phyloP scores from a whole-genome alignment of 2,329 filamentous ascomycete genomes.

The Clarireedia paspali region DNA sequence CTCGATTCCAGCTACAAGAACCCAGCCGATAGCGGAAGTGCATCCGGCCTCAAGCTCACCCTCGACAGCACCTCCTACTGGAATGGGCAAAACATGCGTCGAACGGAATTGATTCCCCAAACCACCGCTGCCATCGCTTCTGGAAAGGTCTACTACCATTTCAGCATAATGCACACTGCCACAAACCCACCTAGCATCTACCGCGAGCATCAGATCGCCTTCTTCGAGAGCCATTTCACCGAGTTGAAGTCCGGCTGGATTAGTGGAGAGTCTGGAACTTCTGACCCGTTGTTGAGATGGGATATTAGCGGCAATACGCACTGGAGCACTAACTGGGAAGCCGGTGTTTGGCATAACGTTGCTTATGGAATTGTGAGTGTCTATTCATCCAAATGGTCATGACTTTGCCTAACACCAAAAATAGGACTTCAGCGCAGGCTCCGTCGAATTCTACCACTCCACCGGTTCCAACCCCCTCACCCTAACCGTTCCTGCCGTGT shows the following conservation, averaged over 20 bases:
- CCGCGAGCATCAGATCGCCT: slow-evolving; percentile 59
- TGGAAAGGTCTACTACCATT: slow-evolving; percentile 67
- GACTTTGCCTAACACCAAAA: slow-evolving; percentile 4
- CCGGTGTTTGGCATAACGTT: slow-evolving; percentile 54
- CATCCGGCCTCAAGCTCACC: slow-evolving; percentile 61
- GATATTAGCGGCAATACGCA: slow-evolving; percentile 51
- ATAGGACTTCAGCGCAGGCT: slow-evolving; percentile 50
- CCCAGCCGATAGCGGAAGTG: slow-evolving; percentile 47
- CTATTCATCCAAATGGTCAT: neutral
- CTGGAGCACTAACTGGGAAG: slow-evolving; percentile 54
- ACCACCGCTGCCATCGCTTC: slow-evolving; percentile 55
- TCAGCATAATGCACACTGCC: slow-evolving; percentile 52
- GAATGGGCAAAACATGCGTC: slow-evolving; percentile 66
- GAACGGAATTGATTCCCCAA: slow-evolving; percentile 67
- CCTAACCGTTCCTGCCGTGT: slow-evolving; percentile 52
- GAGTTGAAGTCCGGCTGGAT: slow-evolving; percentile 65
- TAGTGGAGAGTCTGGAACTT: slow-evolving; percentile 36
- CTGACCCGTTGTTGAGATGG: slow-evolving; percentile 54
- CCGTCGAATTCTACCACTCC: slow-evolving; percentile 64
- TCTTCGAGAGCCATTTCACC: slow-evolving; percentile 65
- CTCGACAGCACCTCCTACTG: slow-evolving; percentile 58
- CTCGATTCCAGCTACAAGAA: slow-evolving; percentile 42
- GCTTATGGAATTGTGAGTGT: slow-evolving; percentile 56
- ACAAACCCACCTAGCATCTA: slow-evolving; percentile 52
- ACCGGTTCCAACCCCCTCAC: slow-evolving; percentile 50